Evolutionary conservation across 805 yeast species (phyloP).

Genomic region (Diddensiella santjacobensis): DNA sequence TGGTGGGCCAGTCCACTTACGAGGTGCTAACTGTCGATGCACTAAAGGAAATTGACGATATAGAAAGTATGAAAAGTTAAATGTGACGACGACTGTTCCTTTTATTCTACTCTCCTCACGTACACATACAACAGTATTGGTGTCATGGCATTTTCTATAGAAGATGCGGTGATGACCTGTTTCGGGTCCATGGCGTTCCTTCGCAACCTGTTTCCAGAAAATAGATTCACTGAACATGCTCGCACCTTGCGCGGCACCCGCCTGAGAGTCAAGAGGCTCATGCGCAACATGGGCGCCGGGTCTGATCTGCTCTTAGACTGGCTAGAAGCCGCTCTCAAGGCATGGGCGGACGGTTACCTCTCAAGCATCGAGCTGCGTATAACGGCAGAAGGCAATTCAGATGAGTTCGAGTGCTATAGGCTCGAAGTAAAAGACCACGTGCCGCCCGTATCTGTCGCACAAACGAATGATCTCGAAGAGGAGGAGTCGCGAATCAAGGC

Average conservation of each 20-base stretch:
- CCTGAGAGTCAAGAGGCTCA: slow-evolving; percentile 4
- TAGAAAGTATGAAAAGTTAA: slow-evolving; percentile 42
- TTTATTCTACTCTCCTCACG: too few relatives aligned
- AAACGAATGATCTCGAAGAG: not conserved
- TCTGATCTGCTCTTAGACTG: slow-evolving; percentile 4
- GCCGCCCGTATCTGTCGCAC: not conserved
- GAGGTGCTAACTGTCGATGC: slow-evolving; percentile 75
- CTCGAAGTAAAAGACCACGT: not conserved
- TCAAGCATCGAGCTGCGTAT: not conserved
- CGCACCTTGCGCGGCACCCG: not conserved
- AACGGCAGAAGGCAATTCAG: not conserved
- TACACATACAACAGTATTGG: too few relatives aligned
- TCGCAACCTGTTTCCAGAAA: slow-evolving; percentile 54
- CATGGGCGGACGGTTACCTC: not conserved
- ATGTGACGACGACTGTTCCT: not conserved
- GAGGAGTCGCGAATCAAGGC: not conserved
- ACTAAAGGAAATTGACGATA: slow-evolving; percentile 77
- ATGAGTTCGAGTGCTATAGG: not conserved
- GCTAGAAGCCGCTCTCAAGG: slow-evolving; percentile 2
- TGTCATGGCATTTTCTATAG: too few relatives aligned
- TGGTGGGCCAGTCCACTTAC: slow-evolving; percentile 60
- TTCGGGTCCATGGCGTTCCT: slow-evolving; percentile 53
- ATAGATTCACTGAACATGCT: not conserved
- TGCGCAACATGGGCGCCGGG: not conserved
- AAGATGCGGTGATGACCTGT: slow-evolving; percentile 20